A percentile compares a stretch with the other conserved stretches of the same genome.
phyloP scores from a whole-genome alignment of 768 basidiomycete species.

The Hemileccinum rubropunctum region DNA sequence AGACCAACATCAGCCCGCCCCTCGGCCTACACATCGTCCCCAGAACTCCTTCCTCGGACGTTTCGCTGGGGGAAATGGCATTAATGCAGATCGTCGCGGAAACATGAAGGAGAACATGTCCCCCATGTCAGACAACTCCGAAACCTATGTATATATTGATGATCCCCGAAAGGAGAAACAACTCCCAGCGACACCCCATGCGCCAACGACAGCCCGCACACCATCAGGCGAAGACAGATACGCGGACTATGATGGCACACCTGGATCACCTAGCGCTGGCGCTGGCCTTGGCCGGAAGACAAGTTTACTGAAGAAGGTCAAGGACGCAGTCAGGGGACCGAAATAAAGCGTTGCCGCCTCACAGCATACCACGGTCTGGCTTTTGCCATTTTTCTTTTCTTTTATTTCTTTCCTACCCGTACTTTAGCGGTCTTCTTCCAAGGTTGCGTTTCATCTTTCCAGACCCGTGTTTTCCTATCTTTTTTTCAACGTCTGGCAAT shows the following conservation, averaged over 20 bases:
- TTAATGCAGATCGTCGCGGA: slow-evolving; percentile 31
- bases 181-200: slow-evolving; percentile 42
- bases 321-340: slow-evolving; percentile 63
- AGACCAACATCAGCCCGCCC: slow-evolving; percentile 20
- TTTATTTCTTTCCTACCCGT: background rate
- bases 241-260: slow-evolving; percentile 51
- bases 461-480: background rate
- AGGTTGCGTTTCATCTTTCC: slow-evolving; percentile 2
- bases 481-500: slow-evolving; percentile 3
- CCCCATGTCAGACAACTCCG: slow-evolving; percentile 34
- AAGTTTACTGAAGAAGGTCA: slow-evolving; percentile 78
- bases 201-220: slow-evolving; percentile 22
- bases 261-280: slow-evolving; percentile 36
- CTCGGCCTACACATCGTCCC: slow-evolving; percentile 64
- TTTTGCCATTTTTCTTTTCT: slow-evolving; percentile 7
- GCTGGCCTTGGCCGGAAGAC: slow-evolving; percentile 64
- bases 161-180: slow-evolving; percentile 51
- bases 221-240: slow-evolving; percentile 30
- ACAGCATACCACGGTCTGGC: slow-evolving; percentile 7
- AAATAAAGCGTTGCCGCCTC: slow-evolving; percentile 28
- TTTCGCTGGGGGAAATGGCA: slow-evolving; percentile 44
- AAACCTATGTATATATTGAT: slow-evolving; percentile 70
- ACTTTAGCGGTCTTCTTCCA: slow-evolving; percentile 6
- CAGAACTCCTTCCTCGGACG: slow-evolving; percentile 79
- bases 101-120: slow-evolving; percentile 35